Evolutionary conservation across 2,329 filamentous ascomycete genomes (phyloP), one percentile per base, ranked within the genome.

Genomic region (Nakataea oryzae): DNA sequence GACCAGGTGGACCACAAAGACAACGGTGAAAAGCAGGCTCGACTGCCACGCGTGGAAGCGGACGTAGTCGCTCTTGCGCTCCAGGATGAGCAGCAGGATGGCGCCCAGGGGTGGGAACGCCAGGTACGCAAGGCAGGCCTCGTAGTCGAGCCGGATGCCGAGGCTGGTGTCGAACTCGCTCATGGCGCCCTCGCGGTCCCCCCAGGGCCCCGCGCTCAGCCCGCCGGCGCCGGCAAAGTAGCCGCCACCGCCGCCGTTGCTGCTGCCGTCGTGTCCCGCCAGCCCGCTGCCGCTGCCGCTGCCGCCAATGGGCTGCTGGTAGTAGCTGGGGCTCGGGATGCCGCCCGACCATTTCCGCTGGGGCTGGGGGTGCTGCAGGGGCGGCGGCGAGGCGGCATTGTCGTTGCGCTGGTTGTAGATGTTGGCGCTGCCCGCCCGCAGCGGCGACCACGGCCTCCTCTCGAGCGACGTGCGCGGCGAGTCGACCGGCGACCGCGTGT

Each of bases 21-120:
- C 70, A 59, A 83, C 83, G 0, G 90, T 88, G 73, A 96, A 97
- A 3, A 96, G 75, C 69, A 96, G 79, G 66, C 88, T 87, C 8
- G 89, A 90, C 76, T 99, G 95, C 93, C 95, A 99, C 9, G 95
- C 95, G 74, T 99, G 95, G 69, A 97, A 97, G 66, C 95, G 84
- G 63, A 99, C 95, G 74, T 96, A 99, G 76, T 99, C 95, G 71
- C 92, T 97, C 79, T 96, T 95, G 71, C 93, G 86, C 81, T 99
- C 95, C 65, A 93, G 73, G 57, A 97, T 83, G 67, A 99, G 75
- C 68, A 99, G 75, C 67, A 96, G 74, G 29, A 97, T 90, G 3
- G 89, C 90, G 3, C 93, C 95, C 0, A 93, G 81, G 1, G 95
- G 95, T 65, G 95, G 95, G 17, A 96, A 76, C 59, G 89, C 79